Base-by-base conservation (phyloP, 2,329 filamentous ascomycete genomes). In the Exophiala lecanii-corni region DNA sequence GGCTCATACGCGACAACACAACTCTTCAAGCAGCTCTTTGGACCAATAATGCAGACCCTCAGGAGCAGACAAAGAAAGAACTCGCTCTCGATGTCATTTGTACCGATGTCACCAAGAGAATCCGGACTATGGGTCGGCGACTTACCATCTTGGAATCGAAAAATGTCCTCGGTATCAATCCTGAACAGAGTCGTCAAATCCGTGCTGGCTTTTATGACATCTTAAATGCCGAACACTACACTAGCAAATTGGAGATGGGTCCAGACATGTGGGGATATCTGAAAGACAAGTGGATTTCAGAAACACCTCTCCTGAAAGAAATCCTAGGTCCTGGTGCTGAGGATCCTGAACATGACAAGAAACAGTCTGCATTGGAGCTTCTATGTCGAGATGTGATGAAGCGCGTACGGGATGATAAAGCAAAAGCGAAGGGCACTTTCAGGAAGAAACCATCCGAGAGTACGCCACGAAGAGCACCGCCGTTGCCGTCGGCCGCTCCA, bases 381-480 rank as follows among this genome's bases (percentile, higher is more conserved):
- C 66, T 92, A 3, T 84, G 83, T 39, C 75, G 81, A 39, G 86
- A 91, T 62, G 82, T 87, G 13, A 82, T 86, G 74, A 89, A 89
- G 65, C 74, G 86, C 36, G 72, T 84, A 40, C 76, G 82, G 25
- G 82, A 87, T 55, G 81, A 86, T 51, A 75, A 78, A 46, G 70
- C 70, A 1, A 78, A 76, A 52, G 67, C 67, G 10, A 68, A 68
- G 49, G 49, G 49, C 6, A 49, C 42, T 15, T 51, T 51, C n/a
- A 35, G 49, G 9, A 66, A 60, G 63, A 60, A 58, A 59, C 56
- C 62, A 4, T 43, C 39, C 10, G 47, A 39, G 42, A 50, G 9
- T 55, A 41, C 42, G 55, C 68, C 69, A 41, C 67, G 63, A 34
- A 26, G 12, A 26, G 68, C 67, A 12, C 64, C 69, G 49, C 68